Base-by-base conservation (phyloP, 108 stramenopile species). In the Discostella pseudostelligera region DNA sequence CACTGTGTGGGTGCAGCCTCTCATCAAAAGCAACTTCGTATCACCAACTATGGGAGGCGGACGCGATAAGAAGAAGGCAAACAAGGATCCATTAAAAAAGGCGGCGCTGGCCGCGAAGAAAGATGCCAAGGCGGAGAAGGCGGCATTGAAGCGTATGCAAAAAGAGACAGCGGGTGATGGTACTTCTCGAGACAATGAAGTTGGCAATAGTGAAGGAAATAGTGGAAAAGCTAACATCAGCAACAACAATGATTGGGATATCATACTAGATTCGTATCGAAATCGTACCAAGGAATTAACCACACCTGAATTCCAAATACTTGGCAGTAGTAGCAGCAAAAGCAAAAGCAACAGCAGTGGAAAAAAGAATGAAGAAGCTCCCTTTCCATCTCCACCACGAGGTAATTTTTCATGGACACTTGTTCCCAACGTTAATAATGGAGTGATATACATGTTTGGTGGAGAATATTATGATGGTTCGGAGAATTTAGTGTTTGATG, bases 401-500 rank as follows among this genome's bases (percentile, higher is more conserved):
- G 87, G 83, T 13, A 94, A 94, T 76, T 89, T 87, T 39, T 84
- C 93, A 8, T 79, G 87, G 58, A 87, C 82, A 8, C 46, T 83
- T 43, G 72, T 68, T 26, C 88, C 88, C 37, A 61, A 71, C 19
- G 5, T 32, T 32, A 32, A 32, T 32, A 79, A 87, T 62, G 92
- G 84, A 22, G 60, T 87, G 59, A 59, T 90, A 54, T 93, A 90
- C 47, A 67, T 93, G 66, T 97, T 96, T 73, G 98, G 98, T 8
- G 98, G 98, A 35, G 98, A 98, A 76, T 97, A 83, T 73, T 97
- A 83, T 67, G 92, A 98, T 63, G 98, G 98, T 20, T 80, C 92
- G 29, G 86, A 92, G 75, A 96, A 93, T 51, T 66, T 89, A 4
- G 93, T 96, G 40, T 83, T 96, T 63, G 96, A 96, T 63, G 95